A percentile compares a stretch with the other conserved stretches of the same genome.
These are phyloP conservation scores for Teratosphaeria pseudoeucalypti DNA, from an alignment of 2,329 filamentous ascomycete species.

Conservation along the genomic window DNA sequence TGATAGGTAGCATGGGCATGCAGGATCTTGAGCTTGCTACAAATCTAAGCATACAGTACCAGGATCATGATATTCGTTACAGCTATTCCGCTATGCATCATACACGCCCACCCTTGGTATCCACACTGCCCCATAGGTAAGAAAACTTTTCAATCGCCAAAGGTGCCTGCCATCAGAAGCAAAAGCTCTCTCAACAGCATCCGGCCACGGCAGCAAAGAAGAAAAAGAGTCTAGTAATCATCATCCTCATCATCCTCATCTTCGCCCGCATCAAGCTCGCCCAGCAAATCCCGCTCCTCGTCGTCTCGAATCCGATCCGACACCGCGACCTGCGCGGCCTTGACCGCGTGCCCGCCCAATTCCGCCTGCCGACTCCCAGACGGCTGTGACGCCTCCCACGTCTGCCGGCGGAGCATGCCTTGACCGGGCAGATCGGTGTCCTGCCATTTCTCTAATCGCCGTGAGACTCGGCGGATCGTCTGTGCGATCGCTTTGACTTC, in stretches of 20 bases:
- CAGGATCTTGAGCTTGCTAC: not conserved
- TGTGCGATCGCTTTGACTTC: conserved; percentile 58
- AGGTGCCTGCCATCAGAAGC: not conserved
- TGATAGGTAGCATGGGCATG: not conserved
- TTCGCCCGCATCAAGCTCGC: conserved; percentile 28
- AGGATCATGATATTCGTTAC: not conserved
- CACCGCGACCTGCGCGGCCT: not conserved
- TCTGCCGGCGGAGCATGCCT: conserved; percentile 15
- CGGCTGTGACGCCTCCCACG: conserved; percentile 9
- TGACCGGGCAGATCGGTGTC: conserved; percentile 24
- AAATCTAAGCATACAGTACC: too few relatives aligned
- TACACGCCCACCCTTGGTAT: not conserved
- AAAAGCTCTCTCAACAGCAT: not conserved
- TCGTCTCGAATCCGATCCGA: conserved; percentile 25
- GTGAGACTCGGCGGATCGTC: conserved; percentile 51
- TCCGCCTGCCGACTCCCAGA: not conserved
- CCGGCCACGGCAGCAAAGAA: not conserved
- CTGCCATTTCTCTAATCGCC: conserved; percentile 63
- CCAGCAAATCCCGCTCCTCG: conserved; percentile 28
- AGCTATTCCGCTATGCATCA: not conserved
- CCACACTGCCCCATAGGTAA: not conserved
- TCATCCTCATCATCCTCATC: conserved; percentile 27
- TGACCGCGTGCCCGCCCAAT: not conserved
- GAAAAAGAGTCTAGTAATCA: conserved; percentile 4
- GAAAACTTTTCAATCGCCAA: not conserved